Evolutionary conservation across 73 alveolate genomes (phyloP), one percentile per base, ranked within the genome.

Genomic region (Stentor roeselii): DNA sequence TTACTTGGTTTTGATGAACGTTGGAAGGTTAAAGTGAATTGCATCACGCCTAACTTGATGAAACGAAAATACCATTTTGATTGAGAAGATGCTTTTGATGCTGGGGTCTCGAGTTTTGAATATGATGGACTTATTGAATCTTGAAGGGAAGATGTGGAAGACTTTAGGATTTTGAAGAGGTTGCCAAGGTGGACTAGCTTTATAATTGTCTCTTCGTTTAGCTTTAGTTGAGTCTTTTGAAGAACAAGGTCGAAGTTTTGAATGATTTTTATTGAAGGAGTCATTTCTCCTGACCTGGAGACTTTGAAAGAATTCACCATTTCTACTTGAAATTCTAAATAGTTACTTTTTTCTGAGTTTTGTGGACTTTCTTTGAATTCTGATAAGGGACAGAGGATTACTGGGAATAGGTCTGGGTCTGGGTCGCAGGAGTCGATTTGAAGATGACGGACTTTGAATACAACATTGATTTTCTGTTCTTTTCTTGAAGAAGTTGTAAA

Each of bases 41-140:
- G 83, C 21, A 90, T 87, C 14, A 92, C 92, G 4, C 93, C 89
- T 4, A 90, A 75, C 36, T 76, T 76, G 74, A 90, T 61, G n/a
- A 85, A 58, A 37, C 78, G 87, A 86, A 88, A 90, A 88, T 76
- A 90, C 40, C 82, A 59, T 60, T 90, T 90, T 41, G 84, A 82
- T 3, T 59, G 75, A 39, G 77, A 80, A n/a, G 76, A 31, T 21
- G 30, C 3, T 31, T 75, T 61, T 15, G 58, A 75, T 41, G 37
- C 42, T 38, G 32, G 3, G 60, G 3, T 39, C n/a, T 15, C 1
- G 42, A 82, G 40, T 80, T 15, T 42, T 75, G 15, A 50, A 58
- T 82, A 34, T 40, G 30, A 2, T n/a, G 1, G 21, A 50, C 77
- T 84, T 37, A 6, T 77, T 76, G 14, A 36, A 31, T 15, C 15